Percentiles rank a stretch among this genome's conserved stretches.
Conservation (phyloP, 257 asterid species). For the Henckelia pumila region DNA sequence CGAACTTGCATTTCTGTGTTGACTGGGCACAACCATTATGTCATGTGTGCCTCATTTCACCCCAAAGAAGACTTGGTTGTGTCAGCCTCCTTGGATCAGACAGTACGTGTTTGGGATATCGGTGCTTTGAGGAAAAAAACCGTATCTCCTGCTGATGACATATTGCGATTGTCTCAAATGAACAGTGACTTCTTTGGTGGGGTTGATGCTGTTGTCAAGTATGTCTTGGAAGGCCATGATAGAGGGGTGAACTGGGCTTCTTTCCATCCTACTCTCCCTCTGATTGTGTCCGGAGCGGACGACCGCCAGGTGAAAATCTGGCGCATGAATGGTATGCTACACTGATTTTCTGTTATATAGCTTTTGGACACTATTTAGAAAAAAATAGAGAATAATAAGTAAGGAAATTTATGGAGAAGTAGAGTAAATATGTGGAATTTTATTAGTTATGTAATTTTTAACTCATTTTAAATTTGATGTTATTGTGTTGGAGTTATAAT, state of each 20-base stretch:
- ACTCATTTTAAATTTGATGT: too few relatives aligned
- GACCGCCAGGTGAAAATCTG: constrained; percentile 98
- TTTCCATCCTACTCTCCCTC: constrained; percentile 95
- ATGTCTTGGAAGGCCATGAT: constrained; percentile 96
- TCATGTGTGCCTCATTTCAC: constrained; percentile 95
- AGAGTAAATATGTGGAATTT: too few relatives aligned
- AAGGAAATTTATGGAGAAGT: too few relatives aligned
- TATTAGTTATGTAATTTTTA: too few relatives aligned
- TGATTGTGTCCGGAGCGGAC: constrained; percentile 97
- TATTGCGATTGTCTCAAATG: constrained; percentile 81
- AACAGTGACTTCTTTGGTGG: constrained; percentile 94
- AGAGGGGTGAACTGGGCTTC: constrained; percentile 99
- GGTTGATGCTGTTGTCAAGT: constrained; percentile 97
- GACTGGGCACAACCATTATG: constrained; percentile 97
- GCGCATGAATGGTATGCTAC: constrained; percentile 89
- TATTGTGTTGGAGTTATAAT: too few relatives aligned
- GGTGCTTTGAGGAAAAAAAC: constrained; percentile 89
- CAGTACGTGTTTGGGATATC: constrained; percentile 97
- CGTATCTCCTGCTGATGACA: constrained; percentile 96
- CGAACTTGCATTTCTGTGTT: constrained; percentile 90
- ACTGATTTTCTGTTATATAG: too few relatives aligned
- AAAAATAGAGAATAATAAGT: too few relatives aligned
- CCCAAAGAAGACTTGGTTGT: constrained; percentile 96
- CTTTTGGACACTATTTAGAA: too few relatives aligned
- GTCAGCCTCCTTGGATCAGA: constrained; percentile 98